Evolutionary conservation across 2,329 filamentous ascomycete species (phyloP).

Genomic region (Thelonectria olida): DNA sequence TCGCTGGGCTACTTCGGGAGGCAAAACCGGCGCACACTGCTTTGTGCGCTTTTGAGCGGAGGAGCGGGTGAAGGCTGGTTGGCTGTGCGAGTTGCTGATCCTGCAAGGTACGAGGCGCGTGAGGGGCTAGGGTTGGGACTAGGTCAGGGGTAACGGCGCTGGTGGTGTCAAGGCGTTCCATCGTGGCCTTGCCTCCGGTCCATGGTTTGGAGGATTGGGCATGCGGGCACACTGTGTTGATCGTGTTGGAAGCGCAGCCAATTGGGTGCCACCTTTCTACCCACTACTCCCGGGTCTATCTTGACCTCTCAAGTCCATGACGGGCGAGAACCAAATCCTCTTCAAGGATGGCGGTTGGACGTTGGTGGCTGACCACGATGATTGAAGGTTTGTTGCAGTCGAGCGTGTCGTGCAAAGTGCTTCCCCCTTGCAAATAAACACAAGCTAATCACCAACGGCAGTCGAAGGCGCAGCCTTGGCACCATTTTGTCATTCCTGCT

Average conservation of each 20-base stretch:
- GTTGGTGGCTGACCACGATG: slow-evolving; percentile 6
- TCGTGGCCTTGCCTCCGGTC: neutral
- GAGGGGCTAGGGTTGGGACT: slow-evolving; percentile 25
- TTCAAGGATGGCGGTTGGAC: neutral
- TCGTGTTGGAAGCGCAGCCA: neutral
- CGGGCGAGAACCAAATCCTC: slow-evolving; percentile 1
- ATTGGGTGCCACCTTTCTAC: neutral
- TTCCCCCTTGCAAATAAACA: neutral
- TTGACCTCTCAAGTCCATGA: neutral
- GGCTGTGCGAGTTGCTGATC: slow-evolving; percentile 34
- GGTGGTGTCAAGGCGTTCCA: slow-evolving; percentile 21
- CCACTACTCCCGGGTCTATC: slow-evolving; percentile 3
- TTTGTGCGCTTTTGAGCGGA: slow-evolving; percentile 31
- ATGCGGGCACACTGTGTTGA: slow-evolving; percentile 13
- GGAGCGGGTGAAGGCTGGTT: slow-evolving; percentile 29
- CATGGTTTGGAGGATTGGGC: neutral
- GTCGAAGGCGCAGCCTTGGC: neutral
- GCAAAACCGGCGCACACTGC: slow-evolving; percentile 36
- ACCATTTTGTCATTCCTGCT: neutral
- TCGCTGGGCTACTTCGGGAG: slow-evolving; percentile 34
- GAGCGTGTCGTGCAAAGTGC: slow-evolving; percentile 1
- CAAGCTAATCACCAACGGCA: slow-evolving; percentile 5
- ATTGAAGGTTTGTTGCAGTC: slow-evolving; percentile 7
- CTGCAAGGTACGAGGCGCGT: slow-evolving; percentile 34
- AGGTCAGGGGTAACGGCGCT: slow-evolving; percentile 35